Evolutionary conservation across 257 asterid genomes (phyloP).

Genomic region (Haberlea rhodopensis): DNA sequence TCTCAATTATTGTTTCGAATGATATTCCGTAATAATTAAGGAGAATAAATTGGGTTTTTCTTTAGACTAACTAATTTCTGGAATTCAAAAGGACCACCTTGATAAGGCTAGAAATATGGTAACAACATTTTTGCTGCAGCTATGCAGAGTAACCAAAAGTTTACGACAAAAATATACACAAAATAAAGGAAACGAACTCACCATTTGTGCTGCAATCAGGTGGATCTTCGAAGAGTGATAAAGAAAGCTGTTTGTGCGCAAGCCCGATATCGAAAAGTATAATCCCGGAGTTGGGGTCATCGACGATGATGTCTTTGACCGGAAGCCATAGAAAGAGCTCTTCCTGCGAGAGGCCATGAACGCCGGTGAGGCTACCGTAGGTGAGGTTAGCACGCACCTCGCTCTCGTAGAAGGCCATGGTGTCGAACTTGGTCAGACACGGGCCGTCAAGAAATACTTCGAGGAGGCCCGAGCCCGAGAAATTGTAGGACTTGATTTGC

Average conservation of each 20-base stretch:
- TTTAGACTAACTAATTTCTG: constrained; percentile 20
- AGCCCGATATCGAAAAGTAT: constrained; percentile 80
- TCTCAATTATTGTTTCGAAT: neutral
- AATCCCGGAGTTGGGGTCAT: constrained; percentile 74
- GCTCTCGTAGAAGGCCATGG: constrained; percentile 79
- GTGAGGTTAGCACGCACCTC: constrained; percentile 71
- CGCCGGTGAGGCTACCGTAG: constrained; percentile 73
- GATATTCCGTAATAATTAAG: constrained; percentile 5
- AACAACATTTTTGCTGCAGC: neutral
- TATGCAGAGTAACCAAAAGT: neutral
- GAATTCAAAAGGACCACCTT: constrained; percentile 28
- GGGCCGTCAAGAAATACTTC: constrained; percentile 77
- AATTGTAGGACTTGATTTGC: constrained; percentile 57
- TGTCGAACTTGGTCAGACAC: constrained; percentile 79
- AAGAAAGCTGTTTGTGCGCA: constrained; percentile 84
- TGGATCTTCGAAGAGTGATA: constrained; percentile 89
- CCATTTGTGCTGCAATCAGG: constrained; percentile 59
- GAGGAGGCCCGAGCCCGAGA: constrained; percentile 64
- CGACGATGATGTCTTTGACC: constrained; percentile 71
- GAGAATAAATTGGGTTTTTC: constrained; percentile 5
- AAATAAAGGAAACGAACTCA: constrained; percentile 9
- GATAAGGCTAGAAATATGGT: neutral
- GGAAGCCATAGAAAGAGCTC: constrained; percentile 94
- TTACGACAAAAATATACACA: neutral
- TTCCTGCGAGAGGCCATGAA: constrained; percentile 82